These are phyloP conservation scores for Phialophora expanda DNA, from an alignment of 2,329 filamentous ascomycete species.

Conservation along the genomic window DNA sequence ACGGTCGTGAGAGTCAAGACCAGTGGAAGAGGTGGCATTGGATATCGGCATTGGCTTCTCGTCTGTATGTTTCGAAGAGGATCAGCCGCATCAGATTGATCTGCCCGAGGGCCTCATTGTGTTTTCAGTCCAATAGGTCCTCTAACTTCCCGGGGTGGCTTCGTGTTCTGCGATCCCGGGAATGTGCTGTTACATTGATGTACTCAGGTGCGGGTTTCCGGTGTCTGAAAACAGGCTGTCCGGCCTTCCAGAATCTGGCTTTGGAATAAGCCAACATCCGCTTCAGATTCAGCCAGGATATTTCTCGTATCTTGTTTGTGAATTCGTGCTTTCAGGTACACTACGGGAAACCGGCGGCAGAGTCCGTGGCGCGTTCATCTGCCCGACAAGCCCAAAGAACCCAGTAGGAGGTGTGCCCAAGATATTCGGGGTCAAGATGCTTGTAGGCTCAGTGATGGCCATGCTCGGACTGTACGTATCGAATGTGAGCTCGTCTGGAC, in stretches of 20 bases:
- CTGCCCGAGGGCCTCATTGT: neutral
- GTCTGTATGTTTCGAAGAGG: neutral
- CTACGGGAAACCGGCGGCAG: neutral
- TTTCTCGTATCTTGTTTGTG: neutral
- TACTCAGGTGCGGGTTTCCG: neutral
- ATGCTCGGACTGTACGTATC: conserved; percentile 23
- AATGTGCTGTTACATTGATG: neutral
- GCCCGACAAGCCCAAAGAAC: neutral
- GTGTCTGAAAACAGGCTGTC: neutral
- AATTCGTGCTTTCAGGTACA: neutral
- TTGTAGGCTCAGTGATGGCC: conserved; percentile 4
- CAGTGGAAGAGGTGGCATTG: neutral
- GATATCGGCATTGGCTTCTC: neutral
- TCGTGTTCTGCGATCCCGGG: neutral
- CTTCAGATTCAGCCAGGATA: neutral
- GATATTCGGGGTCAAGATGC: conserved; percentile 4
- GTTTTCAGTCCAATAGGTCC: neutral
- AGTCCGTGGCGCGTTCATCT: neutral
- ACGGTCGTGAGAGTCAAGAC: neutral
- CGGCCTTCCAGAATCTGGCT: neutral
- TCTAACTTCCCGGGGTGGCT: too few relatives aligned
- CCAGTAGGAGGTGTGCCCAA: conserved; percentile 6
- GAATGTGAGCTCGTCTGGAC: conserved; percentile 9
- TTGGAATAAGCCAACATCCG: neutral
- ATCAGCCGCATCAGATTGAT: neutral